These are phyloP conservation scores for Beauveria caledonica DNA, from an alignment of 2,329 filamentous ascomycete species.

Conservation along the genomic window DNA sequence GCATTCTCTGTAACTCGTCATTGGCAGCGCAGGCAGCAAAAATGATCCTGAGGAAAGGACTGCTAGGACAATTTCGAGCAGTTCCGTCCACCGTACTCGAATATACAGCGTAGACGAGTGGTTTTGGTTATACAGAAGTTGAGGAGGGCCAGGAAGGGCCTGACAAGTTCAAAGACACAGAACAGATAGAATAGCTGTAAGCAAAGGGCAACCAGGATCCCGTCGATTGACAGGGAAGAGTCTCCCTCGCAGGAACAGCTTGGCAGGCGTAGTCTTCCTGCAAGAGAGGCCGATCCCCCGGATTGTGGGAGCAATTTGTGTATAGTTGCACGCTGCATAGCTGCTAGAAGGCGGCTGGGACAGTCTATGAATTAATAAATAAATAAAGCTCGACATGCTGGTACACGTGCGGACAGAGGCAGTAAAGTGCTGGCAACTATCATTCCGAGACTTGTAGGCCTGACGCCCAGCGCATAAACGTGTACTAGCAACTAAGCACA, in stretches of 20 bases:
- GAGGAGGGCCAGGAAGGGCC: slow-evolving; percentile 20
- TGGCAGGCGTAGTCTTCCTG: background rate
- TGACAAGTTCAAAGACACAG: slow-evolving; percentile 21
- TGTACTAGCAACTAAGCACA: background rate
- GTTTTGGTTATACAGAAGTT: slow-evolving; percentile 19
- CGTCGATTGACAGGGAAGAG: background rate
- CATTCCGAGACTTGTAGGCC: background rate
- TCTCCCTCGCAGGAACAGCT: background rate
- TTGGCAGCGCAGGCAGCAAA: too few relatives aligned
- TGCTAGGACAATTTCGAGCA: slow-evolving; percentile 22
- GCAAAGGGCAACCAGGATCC: background rate
- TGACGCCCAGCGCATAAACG: background rate
- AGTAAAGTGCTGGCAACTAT: background rate
- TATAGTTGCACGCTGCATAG: background rate
- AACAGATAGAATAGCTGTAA: slow-evolving; percentile 16
- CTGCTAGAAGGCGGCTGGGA: background rate
- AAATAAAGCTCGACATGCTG: background rate
- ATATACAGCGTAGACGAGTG: slow-evolving; percentile 17
- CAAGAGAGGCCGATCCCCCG: background rate
- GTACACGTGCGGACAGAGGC: background rate
- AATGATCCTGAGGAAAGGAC: slow-evolving; percentile 23
- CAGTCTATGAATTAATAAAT: too few relatives aligned
- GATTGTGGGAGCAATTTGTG: background rate
- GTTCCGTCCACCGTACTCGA: slow-evolving; percentile 20
- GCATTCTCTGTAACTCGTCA: too few relatives aligned